Percentiles rank a stretch among this genome's conserved stretches.
phyloP scores from a whole-genome alignment of 129 eudicot species.

The Tagetes erecta region DNA sequence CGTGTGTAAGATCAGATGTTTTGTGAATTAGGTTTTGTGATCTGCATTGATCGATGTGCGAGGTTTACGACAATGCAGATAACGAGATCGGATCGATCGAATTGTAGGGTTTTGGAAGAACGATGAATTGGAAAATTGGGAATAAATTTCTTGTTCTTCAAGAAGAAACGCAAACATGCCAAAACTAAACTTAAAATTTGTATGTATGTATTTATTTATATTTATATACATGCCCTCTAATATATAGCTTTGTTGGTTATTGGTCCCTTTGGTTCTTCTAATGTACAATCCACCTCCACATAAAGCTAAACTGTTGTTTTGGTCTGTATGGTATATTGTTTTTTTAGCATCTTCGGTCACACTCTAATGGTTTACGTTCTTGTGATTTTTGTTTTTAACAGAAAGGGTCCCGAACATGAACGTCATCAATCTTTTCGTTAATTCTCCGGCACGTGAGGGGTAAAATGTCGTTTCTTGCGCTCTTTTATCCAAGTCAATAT shows the following conservation, averaged over 20 bases:
- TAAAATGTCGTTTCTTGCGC: too few species aligned
- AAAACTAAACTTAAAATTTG: too few species aligned
- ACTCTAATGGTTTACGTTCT: too few species aligned
- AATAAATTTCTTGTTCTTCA: constrained; percentile 31
- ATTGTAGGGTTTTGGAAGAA: constrained; percentile 38
- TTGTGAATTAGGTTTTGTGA: constrained; percentile 1
- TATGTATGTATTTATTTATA: not conserved
- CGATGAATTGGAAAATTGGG: constrained; percentile 18
- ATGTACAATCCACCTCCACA: not conserved
- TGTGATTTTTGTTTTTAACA: too few species aligned
- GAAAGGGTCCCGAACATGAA: too few species aligned
- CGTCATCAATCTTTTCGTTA: too few species aligned
- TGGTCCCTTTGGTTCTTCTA: not conserved
- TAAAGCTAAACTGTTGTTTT: not conserved
- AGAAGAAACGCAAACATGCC: constrained; percentile 21
- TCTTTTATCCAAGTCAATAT: too few species aligned
- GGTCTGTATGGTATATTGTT: not conserved
- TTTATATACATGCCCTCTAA: not conserved
- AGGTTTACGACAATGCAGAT: not conserved
- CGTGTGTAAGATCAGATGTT: constrained; percentile 12
- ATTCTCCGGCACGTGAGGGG: too few species aligned
- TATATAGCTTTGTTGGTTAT: not conserved
- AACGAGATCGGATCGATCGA: not conserved
- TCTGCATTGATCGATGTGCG: constrained; percentile 28
- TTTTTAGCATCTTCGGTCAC: too few species aligned